Evolutionary conservation across 129 eudicot genomes (phyloP), one percentile per base, ranked within the genome.

Genomic region (Arctium minus): DNA sequence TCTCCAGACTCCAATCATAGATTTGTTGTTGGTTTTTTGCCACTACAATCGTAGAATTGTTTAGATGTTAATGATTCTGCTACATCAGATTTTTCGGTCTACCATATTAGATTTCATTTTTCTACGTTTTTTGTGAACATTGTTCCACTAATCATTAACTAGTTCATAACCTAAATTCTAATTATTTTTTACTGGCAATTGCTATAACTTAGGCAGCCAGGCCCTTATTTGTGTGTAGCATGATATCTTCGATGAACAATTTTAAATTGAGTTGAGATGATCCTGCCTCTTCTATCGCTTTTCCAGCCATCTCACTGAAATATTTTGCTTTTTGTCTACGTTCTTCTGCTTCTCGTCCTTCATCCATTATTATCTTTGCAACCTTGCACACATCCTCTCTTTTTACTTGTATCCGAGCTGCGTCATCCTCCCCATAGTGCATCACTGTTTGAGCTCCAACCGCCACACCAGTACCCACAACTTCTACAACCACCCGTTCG

Each of bases 301-400:
- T 81, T 67, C 72, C 74, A 40, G 88, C 88, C 86, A 76, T 72
- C 70, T 76, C 37, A 39, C 70, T 74, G 11, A 77, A 37, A 71
- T 77, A 82, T 44, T 29, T 44, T 3, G 88, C 85, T 40, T 72
- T 86, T 22, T 72, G 9, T 37, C 86, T 42, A 76, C 80, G 68
- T 73, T 33, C 76, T 76, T 86, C 69, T 33, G 76, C 88, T 85
- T 75, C 88, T 12, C 5, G 32, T 35, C 81, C 78, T 53, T 50
- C 79, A 75, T 77, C 82, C 88, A 86, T 86, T 72, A 71, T 75
- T 27, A 1, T 72, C 30, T 33, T 81, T 8, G 72, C 78, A 64
- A 70, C 83, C 38, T 42, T 86, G 12, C 83, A 70, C 36, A 86
- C 82, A 31, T 81, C 88, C 32, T 77, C 88, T 56, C 80, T 77